Evolutionary conservation across 1,284 basidiomycete genomes (phyloP), one percentile per base, ranked within the genome.

Genomic region (Exsudoporus floridanus): DNA sequence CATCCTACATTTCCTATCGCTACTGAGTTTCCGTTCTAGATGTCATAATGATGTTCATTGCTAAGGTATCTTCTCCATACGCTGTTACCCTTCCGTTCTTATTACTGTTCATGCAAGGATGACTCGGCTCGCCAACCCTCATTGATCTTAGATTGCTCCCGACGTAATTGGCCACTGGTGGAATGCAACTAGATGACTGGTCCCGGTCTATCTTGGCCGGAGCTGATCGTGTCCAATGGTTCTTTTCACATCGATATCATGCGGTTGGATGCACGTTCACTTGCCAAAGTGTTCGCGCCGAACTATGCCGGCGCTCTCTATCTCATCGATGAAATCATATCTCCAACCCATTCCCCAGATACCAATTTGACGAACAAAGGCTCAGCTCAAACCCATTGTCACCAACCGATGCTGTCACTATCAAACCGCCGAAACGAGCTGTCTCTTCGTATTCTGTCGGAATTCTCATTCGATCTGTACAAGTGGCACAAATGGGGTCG

Each of bases 1-100:
- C 49, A 46, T 7, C 19, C 23, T 46, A 34, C 49, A 53, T 64
- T 54, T 5, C 41, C 43, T 38, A 36, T 54, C 61, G 53, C 40
- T 30, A 55, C 61, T 52, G 52, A 60, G 49, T 30, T 64, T 43
- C 44, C 41, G 49, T 46, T 2, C 34, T 5, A n/a, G 27, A 43
- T 49, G 41, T n/a, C n/a, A n/a, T n/a, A 43, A 43, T 13, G 31
- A 50, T 36, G 35, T 45, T 44, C 46, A 46, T 49, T 58, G 52
- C 43, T 37, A 16, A 46, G 46, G 43, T n/a, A 46, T 46, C 38
- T 42, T n/a, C 31, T 36, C 50, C 34, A 27, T 52, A 44, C 35
- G 37, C 18, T 21, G n/a, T n/a, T 37, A 18, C 27, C 5, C 38
- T 28, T 39, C 18, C 19, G 14, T 19, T 37, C 13, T 30, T 8